Percentiles rank a stretch among this genome's conserved stretches.
Conservation (phyloP, 2,329 filamentous ascomycete genomes). For the Colletotrichum zoysiae region DNA sequence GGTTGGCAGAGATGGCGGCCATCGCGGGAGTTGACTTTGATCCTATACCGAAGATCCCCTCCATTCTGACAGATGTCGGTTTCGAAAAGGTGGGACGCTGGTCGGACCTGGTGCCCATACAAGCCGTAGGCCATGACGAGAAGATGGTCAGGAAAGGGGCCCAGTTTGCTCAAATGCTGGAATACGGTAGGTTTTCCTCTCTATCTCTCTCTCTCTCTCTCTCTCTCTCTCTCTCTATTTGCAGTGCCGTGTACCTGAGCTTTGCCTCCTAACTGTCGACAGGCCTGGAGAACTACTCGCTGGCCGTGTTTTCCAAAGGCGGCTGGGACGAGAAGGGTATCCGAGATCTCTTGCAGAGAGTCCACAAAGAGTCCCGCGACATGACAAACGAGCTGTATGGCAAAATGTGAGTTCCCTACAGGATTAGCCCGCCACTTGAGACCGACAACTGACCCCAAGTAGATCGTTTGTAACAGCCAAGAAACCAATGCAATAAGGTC, state of each 20-base stretch:
- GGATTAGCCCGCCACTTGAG: too few relatives aligned
- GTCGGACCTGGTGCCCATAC: slow-evolving; percentile 57
- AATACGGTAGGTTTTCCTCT: slow-evolving; percentile 50
- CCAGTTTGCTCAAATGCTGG: slow-evolving; percentile 53
- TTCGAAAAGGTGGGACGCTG: slow-evolving; percentile 56
- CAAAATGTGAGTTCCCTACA: slow-evolving; percentile 49
- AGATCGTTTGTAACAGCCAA: slow-evolving; percentile 41
- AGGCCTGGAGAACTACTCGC: slow-evolving; percentile 48
- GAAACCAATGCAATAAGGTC: slow-evolving; percentile 34
- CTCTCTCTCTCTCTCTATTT: too few relatives aligned
- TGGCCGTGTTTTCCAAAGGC: slow-evolving; percentile 50
- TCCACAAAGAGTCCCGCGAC: slow-evolving; percentile 50
- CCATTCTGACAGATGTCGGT: slow-evolving; percentile 53
- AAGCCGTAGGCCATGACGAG: slow-evolving; percentile 55
- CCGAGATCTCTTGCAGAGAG: slow-evolving; percentile 48
- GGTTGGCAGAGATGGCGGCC: slow-evolving; percentile 47
- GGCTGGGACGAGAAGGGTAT: slow-evolving; percentile 52
- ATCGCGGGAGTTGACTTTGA: slow-evolving; percentile 55
- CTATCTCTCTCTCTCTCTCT: too few relatives aligned
- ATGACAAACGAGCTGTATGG: slow-evolving; percentile 47
- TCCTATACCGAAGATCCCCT: slow-evolving; percentile 52
- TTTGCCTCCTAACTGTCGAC: slow-evolving; percentile 20
- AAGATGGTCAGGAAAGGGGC: slow-evolving; percentile 53
- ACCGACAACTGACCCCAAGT: background rate
- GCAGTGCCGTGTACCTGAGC: background rate